Percentiles rank a stretch among this genome's conserved stretches.
Conservation (phyloP, 257 asterid genomes). For the Solanum pinnatisectum region DNA sequence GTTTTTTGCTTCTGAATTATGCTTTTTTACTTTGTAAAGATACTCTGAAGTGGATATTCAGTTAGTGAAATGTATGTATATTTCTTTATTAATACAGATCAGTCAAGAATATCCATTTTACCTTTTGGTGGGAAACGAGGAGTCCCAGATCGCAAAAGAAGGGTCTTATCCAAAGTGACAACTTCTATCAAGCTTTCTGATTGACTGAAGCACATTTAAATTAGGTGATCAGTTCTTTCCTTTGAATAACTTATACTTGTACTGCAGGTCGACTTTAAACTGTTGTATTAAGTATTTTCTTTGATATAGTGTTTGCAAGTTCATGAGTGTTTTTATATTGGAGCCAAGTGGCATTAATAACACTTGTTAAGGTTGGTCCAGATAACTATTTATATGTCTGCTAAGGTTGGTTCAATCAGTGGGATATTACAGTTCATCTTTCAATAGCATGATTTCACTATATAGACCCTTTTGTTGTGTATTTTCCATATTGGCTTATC, state of each 20-base stretch:
- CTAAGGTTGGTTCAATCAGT: not conserved
- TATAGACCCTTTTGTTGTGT: too few relatives aligned
- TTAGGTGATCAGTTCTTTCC: not conserved
- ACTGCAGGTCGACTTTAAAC: not conserved
- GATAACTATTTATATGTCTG: not conserved
- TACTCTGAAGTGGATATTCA: not conserved
- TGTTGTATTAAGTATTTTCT: too few relatives aligned
- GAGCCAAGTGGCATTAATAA: not conserved
- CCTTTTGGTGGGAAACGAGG: not conserved
- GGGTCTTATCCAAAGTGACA: not conserved
- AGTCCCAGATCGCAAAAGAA: not conserved
- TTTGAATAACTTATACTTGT: not conserved
- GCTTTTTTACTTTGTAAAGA: not conserved
- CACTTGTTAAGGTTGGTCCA: not conserved
- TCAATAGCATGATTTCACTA: too few relatives aligned
- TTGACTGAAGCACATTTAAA: not conserved
- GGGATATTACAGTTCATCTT: too few relatives aligned
- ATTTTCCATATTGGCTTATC: too few relatives aligned
- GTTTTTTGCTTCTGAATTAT: not conserved
- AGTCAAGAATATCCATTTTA: not conserved
- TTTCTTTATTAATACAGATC: not conserved
- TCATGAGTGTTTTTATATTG: not conserved
- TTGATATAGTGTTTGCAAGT: not conserved
- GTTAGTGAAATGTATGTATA: not conserved
- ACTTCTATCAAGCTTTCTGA: not conserved